Percentiles rank a stretch among this genome's conserved stretches.
phyloP scores from a whole-genome alignment of 768 basidiomycete species.

The Lentinula edodes region DNA sequence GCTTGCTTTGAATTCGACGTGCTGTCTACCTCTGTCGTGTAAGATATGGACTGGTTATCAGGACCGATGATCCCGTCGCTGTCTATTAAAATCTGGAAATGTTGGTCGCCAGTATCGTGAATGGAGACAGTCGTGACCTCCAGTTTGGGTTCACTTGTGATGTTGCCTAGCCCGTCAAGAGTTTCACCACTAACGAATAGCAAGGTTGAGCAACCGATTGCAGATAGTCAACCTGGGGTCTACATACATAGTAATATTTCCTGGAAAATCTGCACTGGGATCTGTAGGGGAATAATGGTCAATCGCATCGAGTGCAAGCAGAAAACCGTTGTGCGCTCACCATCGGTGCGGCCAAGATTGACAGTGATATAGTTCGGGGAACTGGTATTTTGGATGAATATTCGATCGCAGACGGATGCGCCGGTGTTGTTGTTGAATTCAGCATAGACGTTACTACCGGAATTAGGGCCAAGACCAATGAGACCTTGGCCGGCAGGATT shows the following conservation, averaged over 20 bases:
- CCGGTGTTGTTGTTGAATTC: slow-evolving; percentile 28
- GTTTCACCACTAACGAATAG: slow-evolving; percentile 37
- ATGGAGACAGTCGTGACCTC: slow-evolving; percentile 35
- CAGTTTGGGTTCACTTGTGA: slow-evolving; percentile 48
- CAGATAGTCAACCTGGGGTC: not conserved
- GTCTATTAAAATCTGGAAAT: slow-evolving; percentile 64
- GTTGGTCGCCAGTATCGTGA: slow-evolving; percentile 37
- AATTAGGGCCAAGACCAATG: slow-evolving; percentile 58
- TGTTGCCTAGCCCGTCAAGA: slow-evolving; percentile 39
- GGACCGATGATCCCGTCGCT: slow-evolving; percentile 58
- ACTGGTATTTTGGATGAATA: slow-evolving; percentile 51
- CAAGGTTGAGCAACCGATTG: not conserved
- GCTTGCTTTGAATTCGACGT: slow-evolving; percentile 38
- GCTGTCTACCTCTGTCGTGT: slow-evolving; percentile 40
- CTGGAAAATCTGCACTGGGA: slow-evolving; percentile 44
- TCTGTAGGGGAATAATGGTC: slow-evolving; percentile 23
- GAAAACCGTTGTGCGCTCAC: slow-evolving; percentile 11
- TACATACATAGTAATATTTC: slow-evolving; percentile 47
- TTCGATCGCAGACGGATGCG: slow-evolving; percentile 54
- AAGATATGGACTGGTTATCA: slow-evolving; percentile 42
- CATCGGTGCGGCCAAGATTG: slow-evolving; percentile 53
- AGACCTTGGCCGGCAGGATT: slow-evolving; percentile 29
- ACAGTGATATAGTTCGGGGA: slow-evolving; percentile 55
- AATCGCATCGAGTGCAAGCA: not conserved
- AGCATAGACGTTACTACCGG: slow-evolving; percentile 42